Evolutionary conservation across 1,284 basidiomycete genomes (phyloP), one percentile per base, ranked within the genome.

Genomic region (Fomitopsis pinicola): DNA sequence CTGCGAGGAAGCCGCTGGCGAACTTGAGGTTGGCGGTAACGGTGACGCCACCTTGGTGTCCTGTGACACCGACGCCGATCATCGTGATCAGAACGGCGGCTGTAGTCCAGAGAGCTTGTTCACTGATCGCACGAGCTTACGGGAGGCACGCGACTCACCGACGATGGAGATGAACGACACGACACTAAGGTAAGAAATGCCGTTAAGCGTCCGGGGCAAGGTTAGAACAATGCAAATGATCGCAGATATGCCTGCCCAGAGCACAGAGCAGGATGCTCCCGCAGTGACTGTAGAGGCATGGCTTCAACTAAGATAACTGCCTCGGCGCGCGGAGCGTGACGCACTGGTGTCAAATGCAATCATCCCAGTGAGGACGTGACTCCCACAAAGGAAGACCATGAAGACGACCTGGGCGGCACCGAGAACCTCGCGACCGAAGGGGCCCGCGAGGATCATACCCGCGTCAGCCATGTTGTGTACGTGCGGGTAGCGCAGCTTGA

Each of bases 391-490:
- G 64, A 72, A 80, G 54, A 83, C 75, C 46, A 82, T 77, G 66
- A 84, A 84, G 42, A 83, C 74, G 42, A 84, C 72, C 26, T 83
- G 83, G 5, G 82, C 82, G 2, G 69, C 62, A 8, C 77, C 76
- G 33, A 84, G 73, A 6, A 84, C 68, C 62, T 84, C 82, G 48
- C 83, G 72, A 19, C 76, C 77, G 40, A 82, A 64, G 19, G 77
- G 80, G 14, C 83, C 83, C 45, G 79, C 80, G 10, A 85, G 66
- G 57, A 85, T 77, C 59, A 78, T 78, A 1, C 83, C 83, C 17
- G 82, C 82, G 63, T 85, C 84, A 28, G 72, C 72, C 72, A 74
- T 74, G 38, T 74, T 74, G 61, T 74, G 72, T 10, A 74, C 71
- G 30, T 74, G 72, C 6, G 72, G 71, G 57, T 74, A 73, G 9